Conservation (phyloP, 345 rosid species). For the Dipteronia dyeriana region DNA sequence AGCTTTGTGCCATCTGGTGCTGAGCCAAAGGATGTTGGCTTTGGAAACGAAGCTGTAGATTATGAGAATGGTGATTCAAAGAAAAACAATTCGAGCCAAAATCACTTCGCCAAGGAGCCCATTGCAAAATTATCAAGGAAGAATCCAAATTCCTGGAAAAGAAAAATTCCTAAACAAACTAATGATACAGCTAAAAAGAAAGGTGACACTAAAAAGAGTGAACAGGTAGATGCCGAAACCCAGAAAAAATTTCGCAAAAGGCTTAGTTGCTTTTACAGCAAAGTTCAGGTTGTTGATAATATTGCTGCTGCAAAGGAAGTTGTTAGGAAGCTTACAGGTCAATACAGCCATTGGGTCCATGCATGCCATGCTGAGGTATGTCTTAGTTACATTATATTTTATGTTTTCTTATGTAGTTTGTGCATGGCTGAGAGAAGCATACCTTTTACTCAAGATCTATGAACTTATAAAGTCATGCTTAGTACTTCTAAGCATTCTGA, state of each 20-base stretch:
- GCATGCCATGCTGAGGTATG: conserved; percentile 94
- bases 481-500: not conserved
- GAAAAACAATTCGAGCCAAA: not conserved
- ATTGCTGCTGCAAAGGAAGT: conserved; percentile 53
- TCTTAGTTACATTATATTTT: conserved; percentile 16
- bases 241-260: conserved; percentile 28
- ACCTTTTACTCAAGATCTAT: conserved; percentile 2
- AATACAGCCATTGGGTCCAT: conserved; percentile 67
- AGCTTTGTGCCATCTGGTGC: not conserved
- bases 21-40: conserved; percentile 13
- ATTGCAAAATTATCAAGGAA: not conserved
- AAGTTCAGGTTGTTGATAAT: conserved; percentile 69
- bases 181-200: not conserved
- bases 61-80: conserved; percentile 19
- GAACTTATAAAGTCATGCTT: not conserved
- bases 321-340: conserved; percentile 56
- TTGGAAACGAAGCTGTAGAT: conserved; percentile 12
- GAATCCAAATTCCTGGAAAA: not conserved
- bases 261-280: conserved; percentile 57
- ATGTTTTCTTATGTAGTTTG: not conserved
- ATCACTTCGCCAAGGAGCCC: no score
- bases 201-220: not conserved
- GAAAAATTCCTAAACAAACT: not conserved
- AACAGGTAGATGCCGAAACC: conserved; percentile 17
- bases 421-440: conserved; percentile 11